These are phyloP conservation scores for Psilocybe cubensis DNA, from an alignment of 768 basidiomycete genomes.

Conservation along the genomic window DNA sequence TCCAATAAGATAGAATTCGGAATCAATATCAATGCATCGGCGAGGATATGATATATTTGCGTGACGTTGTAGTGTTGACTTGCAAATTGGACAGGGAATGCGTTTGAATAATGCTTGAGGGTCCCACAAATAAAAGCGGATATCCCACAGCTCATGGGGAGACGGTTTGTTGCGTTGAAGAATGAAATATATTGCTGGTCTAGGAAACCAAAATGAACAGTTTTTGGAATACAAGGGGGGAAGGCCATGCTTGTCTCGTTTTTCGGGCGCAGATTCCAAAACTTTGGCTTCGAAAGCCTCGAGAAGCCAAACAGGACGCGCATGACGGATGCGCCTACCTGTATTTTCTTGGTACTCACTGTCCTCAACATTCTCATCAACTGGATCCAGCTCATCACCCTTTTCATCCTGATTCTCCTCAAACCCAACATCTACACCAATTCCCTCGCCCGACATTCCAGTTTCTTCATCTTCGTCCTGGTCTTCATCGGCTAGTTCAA, in stretches of 20 bases:
- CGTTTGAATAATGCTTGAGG: not conserved
- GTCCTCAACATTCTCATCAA: too few species aligned
- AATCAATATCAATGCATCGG: conserved; percentile 21
- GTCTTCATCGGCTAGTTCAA: not conserved
- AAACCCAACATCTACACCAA: not conserved
- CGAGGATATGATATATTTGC: conserved; percentile 10
- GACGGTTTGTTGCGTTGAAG: too few species aligned
- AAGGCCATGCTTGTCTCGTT: too few species aligned
- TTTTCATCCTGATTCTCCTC: not conserved
- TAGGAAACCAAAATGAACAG: conserved; percentile 12
- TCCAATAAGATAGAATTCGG: conserved; percentile 26
- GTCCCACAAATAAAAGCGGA: conserved; percentile 14
- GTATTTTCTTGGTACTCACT: too few species aligned
- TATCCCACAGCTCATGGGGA: conserved; percentile 1
- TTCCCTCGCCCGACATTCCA: not conserved
- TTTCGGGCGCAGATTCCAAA: too few species aligned
- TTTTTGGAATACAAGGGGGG: not conserved
- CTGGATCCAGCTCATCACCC: too few species aligned
- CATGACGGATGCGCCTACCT: too few species aligned
- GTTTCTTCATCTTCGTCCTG: not conserved
- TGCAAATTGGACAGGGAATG: conserved; percentile 15
- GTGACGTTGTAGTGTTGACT: not conserved
- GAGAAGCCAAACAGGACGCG: too few species aligned
- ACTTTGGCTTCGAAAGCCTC: too few species aligned
- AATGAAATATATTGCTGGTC: not conserved